Conservation (phyloP, 163 green algal genomes). For the Chlorella variabilis region DNA sequence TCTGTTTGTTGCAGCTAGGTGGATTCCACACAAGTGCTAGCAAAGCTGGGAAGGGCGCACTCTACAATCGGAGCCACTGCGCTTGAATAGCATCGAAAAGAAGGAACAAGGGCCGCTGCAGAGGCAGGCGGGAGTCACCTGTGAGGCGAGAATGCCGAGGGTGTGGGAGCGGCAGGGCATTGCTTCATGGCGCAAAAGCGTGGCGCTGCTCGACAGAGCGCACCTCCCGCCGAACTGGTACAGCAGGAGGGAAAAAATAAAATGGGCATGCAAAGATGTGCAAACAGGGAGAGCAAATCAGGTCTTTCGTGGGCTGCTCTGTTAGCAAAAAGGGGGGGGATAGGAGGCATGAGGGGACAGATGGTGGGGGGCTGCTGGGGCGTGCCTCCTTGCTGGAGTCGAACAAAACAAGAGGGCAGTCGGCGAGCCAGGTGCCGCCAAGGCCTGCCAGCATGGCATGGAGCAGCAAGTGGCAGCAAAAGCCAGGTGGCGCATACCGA, state of each 20-base stretch:
- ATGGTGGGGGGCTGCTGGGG: no score
- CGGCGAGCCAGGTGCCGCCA: no score
- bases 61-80: background rate
- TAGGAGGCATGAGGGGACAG: background rate
- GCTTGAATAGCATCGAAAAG: conserved; percentile 2
- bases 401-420: no score
- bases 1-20: no score
- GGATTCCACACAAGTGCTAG: background rate
- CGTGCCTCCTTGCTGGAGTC: no score
- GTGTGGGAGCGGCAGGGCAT: no score
- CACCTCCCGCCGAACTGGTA: background rate
- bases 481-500: background rate
- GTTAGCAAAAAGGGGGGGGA: background rate
- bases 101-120: background rate
- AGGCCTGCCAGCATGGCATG: no score
- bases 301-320: background rate
- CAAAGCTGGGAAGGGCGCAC: background rate
- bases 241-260: background rate
- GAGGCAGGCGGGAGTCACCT: background rate
- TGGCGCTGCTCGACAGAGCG: no score
- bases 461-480: background rate
- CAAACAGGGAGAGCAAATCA: background rate
- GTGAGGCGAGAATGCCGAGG: no score
- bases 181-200: no score
- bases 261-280: background rate